Base-by-base conservation (phyloP, 202 grass and related monocot species). In the Alloteropsis angusta region DNA sequence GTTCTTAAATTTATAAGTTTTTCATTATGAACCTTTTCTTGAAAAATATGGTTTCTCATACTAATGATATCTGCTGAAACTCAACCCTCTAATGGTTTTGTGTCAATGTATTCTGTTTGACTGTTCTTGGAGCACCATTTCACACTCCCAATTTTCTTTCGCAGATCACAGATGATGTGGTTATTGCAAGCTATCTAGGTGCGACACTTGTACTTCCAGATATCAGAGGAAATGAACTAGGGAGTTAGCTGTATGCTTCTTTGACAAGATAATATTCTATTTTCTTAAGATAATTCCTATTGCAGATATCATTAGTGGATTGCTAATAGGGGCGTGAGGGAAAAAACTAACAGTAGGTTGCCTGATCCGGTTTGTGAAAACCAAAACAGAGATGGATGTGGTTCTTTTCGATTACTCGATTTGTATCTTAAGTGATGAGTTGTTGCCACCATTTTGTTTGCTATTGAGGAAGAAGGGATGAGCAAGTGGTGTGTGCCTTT, bases 161-260 rank as follows among this genome's bases (percentile, higher is more conserved):
- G 67, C 83, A 99, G 96, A 82, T 99, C 38, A 73, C 96, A 61
- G 90, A 95, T 91, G 96, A 92, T 36, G 90, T 95, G 54, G 89
- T 96, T 60, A 80, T 99, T 76, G 86, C 90, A 74, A 95, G 89
- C 67, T 79, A 93, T 82, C 72, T 99, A 65, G 90, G 88, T 70
- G 96, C 96, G 6, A 78, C 90, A 60, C 90, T 99, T 62, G 90
- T 99, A 64, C 87, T 99, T 45, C 96, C 96, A 70, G 87, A 88
- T 45, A 87, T 99, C 45, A 89, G 90, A 84, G 92, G 92, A 88
- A 91, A 73, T 82, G 86, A 91, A 82, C 52, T 94, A 62, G 96
- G 96, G 78, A 78, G 91, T 65, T 80, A 71, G 49, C 69, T 88
- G 96, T 95, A 91, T 87, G 74, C 78, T 61, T 86, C 50, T 68